Conservation (phyloP, 2,329 filamentous ascomycete species). For the Verticillium nubilum region DNA sequence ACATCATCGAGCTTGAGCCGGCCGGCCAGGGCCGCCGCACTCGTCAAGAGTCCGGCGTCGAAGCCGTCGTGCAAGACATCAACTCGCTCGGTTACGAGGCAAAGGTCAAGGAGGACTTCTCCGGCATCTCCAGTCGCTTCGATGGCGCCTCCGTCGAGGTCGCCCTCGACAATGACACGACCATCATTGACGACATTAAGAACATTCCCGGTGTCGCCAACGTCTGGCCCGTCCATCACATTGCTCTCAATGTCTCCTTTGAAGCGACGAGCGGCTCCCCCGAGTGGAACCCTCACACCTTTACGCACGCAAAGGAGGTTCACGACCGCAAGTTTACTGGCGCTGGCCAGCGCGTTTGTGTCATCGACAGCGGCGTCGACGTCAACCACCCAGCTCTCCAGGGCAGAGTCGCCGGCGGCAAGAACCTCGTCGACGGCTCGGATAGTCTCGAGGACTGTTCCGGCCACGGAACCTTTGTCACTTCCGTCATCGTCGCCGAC, state of each 20-base stretch:
- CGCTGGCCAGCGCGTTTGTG: slow-evolving; percentile 13
- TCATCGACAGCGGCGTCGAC: slow-evolving; percentile 15
- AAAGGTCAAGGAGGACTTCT: slow-evolving; percentile 7
- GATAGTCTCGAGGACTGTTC: slow-evolving; percentile 12
- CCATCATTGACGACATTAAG: slow-evolving; percentile 3
- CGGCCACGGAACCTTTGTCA: slow-evolving; percentile 15
- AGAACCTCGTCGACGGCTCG: slow-evolving; percentile 12
- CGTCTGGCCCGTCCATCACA: slow-evolving; percentile 6
- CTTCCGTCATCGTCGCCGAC: slow-evolving; percentile 6
- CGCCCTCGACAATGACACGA: slow-evolving; percentile 1
- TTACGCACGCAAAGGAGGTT: slow-evolving; percentile 11
- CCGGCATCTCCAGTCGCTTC: slow-evolving; percentile 7
- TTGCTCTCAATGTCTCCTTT: slow-evolving; percentile 13
- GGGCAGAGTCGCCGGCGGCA: slow-evolving; percentile 12
- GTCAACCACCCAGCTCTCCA: slow-evolving; percentile 9
- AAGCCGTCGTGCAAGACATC: slow-evolving; percentile 5
- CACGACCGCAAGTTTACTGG: slow-evolving; percentile 14
- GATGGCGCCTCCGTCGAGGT: slow-evolving; percentile 8
- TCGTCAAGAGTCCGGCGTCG: slow-evolving; percentile 4
- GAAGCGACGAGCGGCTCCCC: slow-evolving; percentile 2
- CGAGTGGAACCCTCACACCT: slow-evolving; percentile 13
- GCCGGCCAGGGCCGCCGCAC: not conserved
- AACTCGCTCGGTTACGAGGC: slow-evolving; percentile 7
- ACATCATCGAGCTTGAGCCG: slow-evolving; percentile 7
- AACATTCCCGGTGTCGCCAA: slow-evolving; percentile 2